Percentiles rank a stretch among this genome's conserved stretches.
Conservation (phyloP, 768 basidiomycete species). For the Strobilomyces dryophilus region DNA sequence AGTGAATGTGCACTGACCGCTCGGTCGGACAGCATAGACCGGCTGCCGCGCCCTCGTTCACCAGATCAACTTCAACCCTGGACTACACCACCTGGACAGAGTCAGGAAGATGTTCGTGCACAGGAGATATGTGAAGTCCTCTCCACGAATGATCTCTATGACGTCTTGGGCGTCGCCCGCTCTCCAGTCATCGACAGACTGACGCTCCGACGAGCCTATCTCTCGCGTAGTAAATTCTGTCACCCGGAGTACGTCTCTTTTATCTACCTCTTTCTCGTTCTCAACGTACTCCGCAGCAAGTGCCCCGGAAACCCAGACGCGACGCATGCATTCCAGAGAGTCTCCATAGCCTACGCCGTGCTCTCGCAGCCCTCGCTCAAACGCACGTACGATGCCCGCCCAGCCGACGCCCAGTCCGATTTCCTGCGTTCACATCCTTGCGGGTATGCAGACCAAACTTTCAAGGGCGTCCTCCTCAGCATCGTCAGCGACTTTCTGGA, state of each 20-base stretch:
- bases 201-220: constrained; percentile 69
- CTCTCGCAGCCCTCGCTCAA: constrained; percentile 70
- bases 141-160: constrained; percentile 62
- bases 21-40: constrained; percentile 24
- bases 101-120: constrained; percentile 9
- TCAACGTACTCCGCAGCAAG: constrained; percentile 50
- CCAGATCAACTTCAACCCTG: constrained; percentile 1
- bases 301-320: constrained; percentile 71
- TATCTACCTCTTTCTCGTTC: neutral
- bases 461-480: constrained; percentile 66
- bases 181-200: constrained; percentile 51
- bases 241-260: constrained; percentile 76
- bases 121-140: constrained; percentile 44
- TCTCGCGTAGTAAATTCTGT: constrained; percentile 68
- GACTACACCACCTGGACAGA: neutral
- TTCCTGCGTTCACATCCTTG: constrained; percentile 51
- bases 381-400: constrained; percentile 62
- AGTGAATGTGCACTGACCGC: constrained; percentile 37
- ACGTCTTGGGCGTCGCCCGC: constrained; percentile 62
- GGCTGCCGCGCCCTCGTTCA: constrained; percentile 22
- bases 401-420: constrained; percentile 39
- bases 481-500: constrained; percentile 82
- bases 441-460: constrained; percentile 72
- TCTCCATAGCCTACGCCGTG: constrained; percentile 78
- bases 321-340: constrained; percentile 82